Conservation (phyloP, 164 flowering plant genomes). For the Magnolia changhungtana region DNA sequence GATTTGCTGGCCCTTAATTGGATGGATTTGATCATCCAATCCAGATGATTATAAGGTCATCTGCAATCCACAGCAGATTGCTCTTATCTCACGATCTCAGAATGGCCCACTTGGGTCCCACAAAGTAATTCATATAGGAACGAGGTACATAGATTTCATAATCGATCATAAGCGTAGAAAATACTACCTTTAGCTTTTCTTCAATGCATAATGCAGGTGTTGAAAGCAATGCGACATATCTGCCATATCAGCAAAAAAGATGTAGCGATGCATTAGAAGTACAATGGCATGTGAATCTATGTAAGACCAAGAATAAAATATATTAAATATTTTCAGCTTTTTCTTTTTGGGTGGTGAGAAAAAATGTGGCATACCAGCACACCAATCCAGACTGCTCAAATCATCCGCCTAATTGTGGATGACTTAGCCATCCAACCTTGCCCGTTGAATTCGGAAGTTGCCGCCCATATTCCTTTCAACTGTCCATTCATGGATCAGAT, state of each 20-base stretch:
- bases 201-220: slow-evolving; percentile 76
- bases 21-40: no score
- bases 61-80: no score
- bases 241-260: slow-evolving; percentile 28
- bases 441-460: no score
- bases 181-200: slow-evolving; percentile 70
- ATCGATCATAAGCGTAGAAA: neutral
- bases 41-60: no score
- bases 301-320: neutral
- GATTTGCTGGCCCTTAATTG: no score
- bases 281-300: neutral
- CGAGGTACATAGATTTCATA: no score
- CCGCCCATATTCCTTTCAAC: no score
- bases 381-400: neutral
- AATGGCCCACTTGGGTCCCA: no score
- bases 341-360: neutral
- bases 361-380: neutral
- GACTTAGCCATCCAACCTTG: neutral
- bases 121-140: no score
- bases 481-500: no score
- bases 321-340: neutral
- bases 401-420: no score
- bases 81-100: no score
- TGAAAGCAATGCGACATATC: slow-evolving; percentile 75
- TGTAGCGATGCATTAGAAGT: neutral